Percentiles rank a stretch among this genome's conserved stretches.
phyloP scores from a whole-genome alignment of 129 eudicot genomes.

The Flaveria bidentis region DNA sequence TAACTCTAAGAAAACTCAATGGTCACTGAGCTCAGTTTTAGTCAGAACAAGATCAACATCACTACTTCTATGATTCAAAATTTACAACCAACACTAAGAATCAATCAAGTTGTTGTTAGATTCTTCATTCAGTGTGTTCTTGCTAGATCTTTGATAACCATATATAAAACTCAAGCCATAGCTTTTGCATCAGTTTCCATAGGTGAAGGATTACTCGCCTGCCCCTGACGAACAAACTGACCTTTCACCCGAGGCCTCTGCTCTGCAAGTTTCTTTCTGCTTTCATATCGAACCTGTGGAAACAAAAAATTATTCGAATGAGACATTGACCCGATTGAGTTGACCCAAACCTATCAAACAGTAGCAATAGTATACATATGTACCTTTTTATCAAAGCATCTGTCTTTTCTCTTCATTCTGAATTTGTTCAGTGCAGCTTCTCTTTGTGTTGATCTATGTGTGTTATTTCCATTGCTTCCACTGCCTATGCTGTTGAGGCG shows the following conservation, averaged over 20 bases:
- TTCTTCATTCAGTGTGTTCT: slow-evolving; percentile 21
- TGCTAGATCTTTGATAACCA: not conserved
- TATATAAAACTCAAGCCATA: slow-evolving; percentile 22
- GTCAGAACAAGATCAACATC: slow-evolving; percentile 27
- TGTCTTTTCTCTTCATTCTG: slow-evolving; percentile 84
- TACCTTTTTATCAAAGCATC: slow-evolving; percentile 96
- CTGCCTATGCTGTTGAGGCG: slow-evolving; percentile 47
- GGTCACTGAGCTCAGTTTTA: slow-evolving; percentile 1
- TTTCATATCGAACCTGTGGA: slow-evolving; percentile 83
- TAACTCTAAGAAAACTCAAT: not conserved
- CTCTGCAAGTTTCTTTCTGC: slow-evolving; percentile 94
- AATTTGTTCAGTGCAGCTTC: slow-evolving; percentile 78
- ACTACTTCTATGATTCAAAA: slow-evolving; percentile 35
- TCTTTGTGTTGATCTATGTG: slow-evolving; percentile 56
- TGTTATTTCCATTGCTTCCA: slow-evolving; percentile 50
- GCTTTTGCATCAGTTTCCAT: slow-evolving; percentile 41
- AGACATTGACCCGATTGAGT: not conserved
- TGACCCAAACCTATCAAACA: not conserved
- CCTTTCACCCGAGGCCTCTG: slow-evolving; percentile 95
- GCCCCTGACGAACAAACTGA: slow-evolving; percentile 86
- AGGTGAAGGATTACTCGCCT: slow-evolving; percentile 47
- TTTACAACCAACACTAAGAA: slow-evolving; percentile 29
- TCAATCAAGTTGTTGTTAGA: slow-evolving; percentile 25
- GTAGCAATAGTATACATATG: not conserved
- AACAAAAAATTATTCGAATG: not conserved